Conservation (phyloP, 441 rosid genomes). For the Aleurites moluccanus region DNA sequence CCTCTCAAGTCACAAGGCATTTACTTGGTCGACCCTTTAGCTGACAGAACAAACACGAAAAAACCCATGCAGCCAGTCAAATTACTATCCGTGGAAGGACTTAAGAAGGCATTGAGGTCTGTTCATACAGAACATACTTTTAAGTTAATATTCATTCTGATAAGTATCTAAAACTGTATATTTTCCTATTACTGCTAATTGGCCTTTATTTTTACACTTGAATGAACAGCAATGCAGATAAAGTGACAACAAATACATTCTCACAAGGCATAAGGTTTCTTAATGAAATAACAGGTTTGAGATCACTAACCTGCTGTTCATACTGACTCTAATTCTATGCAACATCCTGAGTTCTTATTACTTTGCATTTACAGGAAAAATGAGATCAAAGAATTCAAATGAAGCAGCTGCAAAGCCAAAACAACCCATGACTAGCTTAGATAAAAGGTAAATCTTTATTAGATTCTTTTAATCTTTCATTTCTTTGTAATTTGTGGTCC, state of each 20-base stretch:
- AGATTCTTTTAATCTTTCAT: too few relatives aligned
- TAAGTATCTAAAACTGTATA: neutral
- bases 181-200: conserved; percentile 1
- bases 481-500: neutral
- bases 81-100: conserved; percentile 77
- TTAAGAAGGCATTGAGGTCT: conserved; percentile 79
- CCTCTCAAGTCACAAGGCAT: conserved; percentile 59
- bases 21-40: conserved; percentile 68
- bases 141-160: conserved; percentile 3
- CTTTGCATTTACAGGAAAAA: too few relatives aligned
- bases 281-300: conserved; percentile 54
- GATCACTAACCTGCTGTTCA: conserved; percentile 8
- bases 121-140: conserved; percentile 11
- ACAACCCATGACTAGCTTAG: conserved; percentile 30
- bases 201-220: conserved; percentile 13
- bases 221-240: conserved; percentile 71
- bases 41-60: conserved; percentile 44
- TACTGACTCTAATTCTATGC: neutral
- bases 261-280: conserved; percentile 97
- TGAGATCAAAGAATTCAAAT: conserved; percentile 32
- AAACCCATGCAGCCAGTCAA: conserved; percentile 55
- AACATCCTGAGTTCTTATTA: conserved; percentile 11
- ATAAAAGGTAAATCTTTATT: conserved; percentile 72
- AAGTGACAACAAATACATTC: conserved; percentile 79
- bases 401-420: conserved; percentile 39